Conservation (phyloP, 2,329 filamentous ascomycete genomes). For the Trichothecium sympodiale region DNA sequence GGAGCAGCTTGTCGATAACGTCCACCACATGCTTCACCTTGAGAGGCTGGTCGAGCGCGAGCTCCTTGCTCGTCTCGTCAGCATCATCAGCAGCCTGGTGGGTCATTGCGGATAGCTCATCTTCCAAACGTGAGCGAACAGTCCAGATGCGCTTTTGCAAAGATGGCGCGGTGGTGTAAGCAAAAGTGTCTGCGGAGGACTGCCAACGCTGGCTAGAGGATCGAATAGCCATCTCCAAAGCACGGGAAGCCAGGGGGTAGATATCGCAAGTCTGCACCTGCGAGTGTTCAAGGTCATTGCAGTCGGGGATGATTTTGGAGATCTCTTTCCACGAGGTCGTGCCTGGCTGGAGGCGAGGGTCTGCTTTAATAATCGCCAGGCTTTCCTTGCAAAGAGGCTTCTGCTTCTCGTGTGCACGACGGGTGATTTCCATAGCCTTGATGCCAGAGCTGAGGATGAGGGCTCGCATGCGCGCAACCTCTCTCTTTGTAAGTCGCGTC, state of each 20-base stretch:
- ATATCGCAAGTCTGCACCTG: slow-evolving; percentile 29
- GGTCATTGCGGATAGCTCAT: slow-evolving; percentile 49
- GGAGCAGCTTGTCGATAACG: slow-evolving; percentile 64
- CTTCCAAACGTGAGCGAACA: slow-evolving; percentile 33
- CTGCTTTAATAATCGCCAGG: slow-evolving; percentile 9
- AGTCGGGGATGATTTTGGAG: slow-evolving; percentile 25
- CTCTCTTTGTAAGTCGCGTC: slow-evolving; percentile 46
- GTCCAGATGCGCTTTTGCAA: slow-evolving; percentile 37
- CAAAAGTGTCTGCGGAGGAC: slow-evolving; percentile 48
- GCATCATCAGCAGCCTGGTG: slow-evolving; percentile 64
- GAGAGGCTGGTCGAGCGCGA: slow-evolving; percentile 66
- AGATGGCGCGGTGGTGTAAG: slow-evolving; percentile 40
- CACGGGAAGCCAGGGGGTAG: slow-evolving; percentile 41
- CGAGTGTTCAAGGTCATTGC: slow-evolving; percentile 18
- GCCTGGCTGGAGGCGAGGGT: slow-evolving; percentile 11
- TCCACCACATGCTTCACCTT: slow-evolving; percentile 74
- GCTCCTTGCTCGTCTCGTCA: slow-evolving; percentile 64
- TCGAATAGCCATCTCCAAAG: slow-evolving; percentile 35
- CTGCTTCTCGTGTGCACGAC: slow-evolving; percentile 44
- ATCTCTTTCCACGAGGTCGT: slow-evolving; percentile 30
- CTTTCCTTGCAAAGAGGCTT: slow-evolving; percentile 18
- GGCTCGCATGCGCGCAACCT: slow-evolving; percentile 68
- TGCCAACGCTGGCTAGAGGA: slow-evolving; percentile 44
- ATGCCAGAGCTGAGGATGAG: slow-evolving; percentile 77
- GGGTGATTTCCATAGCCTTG: slow-evolving; percentile 72